These are phyloP conservation scores for Hypericum androsaemum DNA, from an alignment of 345 rosid species.

Conservation along the genomic window DNA sequence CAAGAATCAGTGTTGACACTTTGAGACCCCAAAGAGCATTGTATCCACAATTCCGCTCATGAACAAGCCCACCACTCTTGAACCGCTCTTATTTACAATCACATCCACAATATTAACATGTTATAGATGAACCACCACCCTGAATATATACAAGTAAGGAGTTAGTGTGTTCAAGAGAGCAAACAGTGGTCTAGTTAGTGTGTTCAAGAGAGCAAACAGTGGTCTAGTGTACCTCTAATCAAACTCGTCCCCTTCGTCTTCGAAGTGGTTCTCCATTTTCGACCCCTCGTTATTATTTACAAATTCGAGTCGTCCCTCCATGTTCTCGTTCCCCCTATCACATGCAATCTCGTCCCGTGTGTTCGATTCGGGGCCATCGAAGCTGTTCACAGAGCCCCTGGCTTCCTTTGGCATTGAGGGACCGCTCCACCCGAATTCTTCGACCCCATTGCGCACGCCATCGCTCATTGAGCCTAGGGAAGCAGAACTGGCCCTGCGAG, in stretches of 20 bases:
- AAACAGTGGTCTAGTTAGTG: background rate
- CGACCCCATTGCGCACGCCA: conserved; percentile 12
- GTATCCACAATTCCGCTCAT: conserved; percentile 23
- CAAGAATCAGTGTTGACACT: conserved; percentile 11
- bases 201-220: too few relatives aligned
- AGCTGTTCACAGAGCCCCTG: too few relatives aligned
- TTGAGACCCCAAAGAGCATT: conserved; percentile 9
- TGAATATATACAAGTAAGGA: conserved; percentile 8
- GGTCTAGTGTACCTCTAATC: conserved; percentile 59
- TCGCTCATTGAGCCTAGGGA: conserved; percentile 27
- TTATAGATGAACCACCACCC: conserved; percentile 42
- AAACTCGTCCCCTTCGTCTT: conserved; percentile 44
- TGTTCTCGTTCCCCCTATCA: conserved; percentile 37
- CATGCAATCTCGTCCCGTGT: conserved; percentile 33
- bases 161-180: background rate
- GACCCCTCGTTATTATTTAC: conserved; percentile 45
- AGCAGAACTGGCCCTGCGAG: conserved; percentile 27
- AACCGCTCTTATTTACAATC: conserved; percentile 17
- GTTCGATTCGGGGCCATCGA: too few relatives aligned
- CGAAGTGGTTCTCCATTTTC: conserved; percentile 43
- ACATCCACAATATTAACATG: conserved; percentile 31
- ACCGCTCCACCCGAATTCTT: too few relatives aligned
- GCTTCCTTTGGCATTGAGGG: too few relatives aligned
- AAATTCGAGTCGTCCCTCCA: conserved; percentile 44
- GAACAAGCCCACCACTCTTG: conserved; percentile 9